Evolutionary conservation across 495 filamentous ascomycete genomes (phyloP).

Genomic region (Glutinoglossum americanum): DNA sequence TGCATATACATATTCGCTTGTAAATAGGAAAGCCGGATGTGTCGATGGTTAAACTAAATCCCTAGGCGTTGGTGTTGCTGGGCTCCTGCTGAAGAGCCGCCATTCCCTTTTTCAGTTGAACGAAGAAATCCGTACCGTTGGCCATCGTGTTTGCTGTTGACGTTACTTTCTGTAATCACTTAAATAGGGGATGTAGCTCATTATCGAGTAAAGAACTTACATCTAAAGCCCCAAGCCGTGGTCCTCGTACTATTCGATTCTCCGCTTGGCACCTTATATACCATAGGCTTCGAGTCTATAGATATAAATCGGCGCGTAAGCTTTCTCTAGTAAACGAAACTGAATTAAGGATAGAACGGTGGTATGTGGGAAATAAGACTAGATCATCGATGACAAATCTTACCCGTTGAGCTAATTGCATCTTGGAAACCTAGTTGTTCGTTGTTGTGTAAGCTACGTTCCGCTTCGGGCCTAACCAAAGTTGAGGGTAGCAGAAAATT

Average conservation of each 20-base stretch:
- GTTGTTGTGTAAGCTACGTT: not conserved
- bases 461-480: not conserved
- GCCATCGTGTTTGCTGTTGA: conserved; percentile 28
- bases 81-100: conserved; percentile 16
- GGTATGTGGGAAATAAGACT: not conserved
- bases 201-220: conserved; percentile 14
- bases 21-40: not conserved
- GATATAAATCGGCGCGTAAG: not conserved
- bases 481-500: not conserved
- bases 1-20: not conserved
- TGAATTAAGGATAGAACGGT: not conserved
- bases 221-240: conserved; percentile 28
- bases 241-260: conserved; percentile 21
- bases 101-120: conserved; percentile 30
- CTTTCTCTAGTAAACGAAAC: not conserved
- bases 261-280: conserved; percentile 20
- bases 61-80: not conserved
- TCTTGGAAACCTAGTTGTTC: not conserved
- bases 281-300: not conserved
- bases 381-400: not conserved
- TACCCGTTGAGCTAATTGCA: not conserved
- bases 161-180: not conserved
- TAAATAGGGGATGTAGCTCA: not conserved
- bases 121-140: conserved; percentile 31
- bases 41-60: not conserved